Evolutionary conservation across 306 rosid genomes (phyloP), one percentile per base, ranked within the genome.

Genomic region (Cucurbita ficifolia): DNA sequence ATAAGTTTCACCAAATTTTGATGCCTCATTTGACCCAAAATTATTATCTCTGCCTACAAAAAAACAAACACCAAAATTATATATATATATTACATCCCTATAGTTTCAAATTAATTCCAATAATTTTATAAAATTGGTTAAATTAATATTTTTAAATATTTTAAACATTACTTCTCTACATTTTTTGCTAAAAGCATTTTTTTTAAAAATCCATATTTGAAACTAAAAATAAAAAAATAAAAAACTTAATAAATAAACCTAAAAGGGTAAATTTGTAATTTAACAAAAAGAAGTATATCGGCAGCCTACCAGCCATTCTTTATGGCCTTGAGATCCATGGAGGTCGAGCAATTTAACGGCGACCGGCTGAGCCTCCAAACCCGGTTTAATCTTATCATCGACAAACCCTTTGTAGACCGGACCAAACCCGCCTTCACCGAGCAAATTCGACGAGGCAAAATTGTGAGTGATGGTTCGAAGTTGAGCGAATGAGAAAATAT

Each of bases 391-490:
- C 70, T 82, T 83, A 70, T 87, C 89, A 65, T 83, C 91, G 61
- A 92, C 43, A 61, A 92, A 90, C 1, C 98, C 98, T 35, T 92
- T 92, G 76, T 83, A 86, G 42, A 92, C 98, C 0, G 92, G 96
- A 35, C 96, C 98, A 67, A 92, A 92, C 51, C 98, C 98, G 0
- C 98, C 96, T 76, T 90, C 96, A 19, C 98, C 98, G 6, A 92
- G 83, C 76, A 85, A 46, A 83, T 86, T 88, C 75, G 85, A 87
- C 85, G 89, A 62, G 24, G 91, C 78, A 78, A 92, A 90, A 59
- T 73, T 64, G 68, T 84, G 82, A 5, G 98, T 92, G 39, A 87
- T 85, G 76, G 80, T 89, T 64, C 76, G 67, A 10, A 92, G 83
- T 87, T 92, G 92, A 0, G 86, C 83, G 3, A 92, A 75, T 8